A percentile compares a stretch with the other conserved stretches of the same genome.
Evolutionary conservation across 2,329 filamentous ascomycete genomes (phyloP).

Genomic region (Magnaporthiopsis poae): DNA sequence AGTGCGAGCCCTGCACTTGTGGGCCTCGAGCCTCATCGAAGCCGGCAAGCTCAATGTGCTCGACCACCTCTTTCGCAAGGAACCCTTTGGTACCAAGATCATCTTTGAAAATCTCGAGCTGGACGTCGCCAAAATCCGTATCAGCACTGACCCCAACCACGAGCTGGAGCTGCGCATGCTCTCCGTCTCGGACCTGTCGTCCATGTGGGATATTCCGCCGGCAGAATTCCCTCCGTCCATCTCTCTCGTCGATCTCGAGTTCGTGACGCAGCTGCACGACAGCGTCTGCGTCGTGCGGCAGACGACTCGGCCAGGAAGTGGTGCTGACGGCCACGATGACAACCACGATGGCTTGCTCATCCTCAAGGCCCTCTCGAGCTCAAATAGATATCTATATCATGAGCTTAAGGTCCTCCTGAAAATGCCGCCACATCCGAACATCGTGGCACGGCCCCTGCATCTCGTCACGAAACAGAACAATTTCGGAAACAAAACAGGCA

Average conservation of each 20-base stretch:
- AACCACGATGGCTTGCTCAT: conserved; percentile 31
- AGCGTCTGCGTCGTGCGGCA: conserved; percentile 45
- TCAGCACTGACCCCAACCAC: conserved; percentile 40
- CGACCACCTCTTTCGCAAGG: conserved; percentile 23
- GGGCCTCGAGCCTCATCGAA: conserved; percentile 4
- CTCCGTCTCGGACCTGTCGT: conserved; percentile 30
- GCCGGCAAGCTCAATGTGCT: conserved; percentile 20
- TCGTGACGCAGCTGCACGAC: conserved; percentile 47
- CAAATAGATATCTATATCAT: conserved; percentile 51
- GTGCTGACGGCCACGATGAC: neutral
- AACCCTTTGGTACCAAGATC: conserved; percentile 48
- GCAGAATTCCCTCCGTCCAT: conserved; percentile 32
- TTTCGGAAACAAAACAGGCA: conserved; percentile 46
- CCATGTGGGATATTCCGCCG: conserved; percentile 33
- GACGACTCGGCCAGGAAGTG: neutral
- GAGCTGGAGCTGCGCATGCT: conserved; percentile 44
- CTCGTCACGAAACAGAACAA: conserved; percentile 45
- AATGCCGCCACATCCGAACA: conserved; percentile 40
- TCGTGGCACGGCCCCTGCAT: conserved; percentile 42
- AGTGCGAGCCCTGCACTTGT: conserved; percentile 39
- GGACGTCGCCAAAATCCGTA: conserved; percentile 34
- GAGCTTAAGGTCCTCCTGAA: conserved; percentile 46
- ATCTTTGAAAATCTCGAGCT: conserved; percentile 41
- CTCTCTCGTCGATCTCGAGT: conserved; percentile 39
- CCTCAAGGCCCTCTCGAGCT: conserved; percentile 49